Conservation (phyloP, 2,329 filamentous ascomycete species). For the Shiraia sp. region DNA sequence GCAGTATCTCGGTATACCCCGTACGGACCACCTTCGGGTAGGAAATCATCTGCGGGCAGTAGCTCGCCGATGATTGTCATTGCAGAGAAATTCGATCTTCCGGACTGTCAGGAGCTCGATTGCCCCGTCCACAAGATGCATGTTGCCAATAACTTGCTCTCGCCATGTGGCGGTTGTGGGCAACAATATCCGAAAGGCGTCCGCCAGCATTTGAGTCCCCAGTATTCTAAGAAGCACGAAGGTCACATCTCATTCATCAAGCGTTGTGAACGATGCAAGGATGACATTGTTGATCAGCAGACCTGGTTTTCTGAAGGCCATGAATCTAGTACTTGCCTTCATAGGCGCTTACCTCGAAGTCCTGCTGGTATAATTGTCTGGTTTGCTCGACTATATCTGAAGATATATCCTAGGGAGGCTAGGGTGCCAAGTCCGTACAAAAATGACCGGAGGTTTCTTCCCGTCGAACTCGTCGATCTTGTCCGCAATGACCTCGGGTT, state of each 20-base stretch:
- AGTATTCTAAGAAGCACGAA: conserved; percentile 5
- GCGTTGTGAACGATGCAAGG: conserved; percentile 5
- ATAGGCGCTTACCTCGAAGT: conserved; percentile 1
- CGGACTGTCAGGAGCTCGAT: conserved; percentile 1
- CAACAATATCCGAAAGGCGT: conserved; percentile 6
- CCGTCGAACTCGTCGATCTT: background rate
- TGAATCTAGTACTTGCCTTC: conserved; percentile 1
- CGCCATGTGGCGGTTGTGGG: conserved; percentile 7
- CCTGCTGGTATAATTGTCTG: background rate
- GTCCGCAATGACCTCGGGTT: background rate
- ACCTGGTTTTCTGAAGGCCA: conserved; percentile 3
- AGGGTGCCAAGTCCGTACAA: conserved; percentile 6
- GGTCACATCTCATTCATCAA: background rate
- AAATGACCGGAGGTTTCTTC: conserved; percentile 1
- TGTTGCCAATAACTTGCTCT: background rate
- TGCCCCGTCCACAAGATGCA: conserved; percentile 9
- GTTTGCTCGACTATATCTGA: conserved; percentile 7
- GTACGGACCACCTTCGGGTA: background rate
- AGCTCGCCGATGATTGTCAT: background rate
- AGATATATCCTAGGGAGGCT: conserved; percentile 3
- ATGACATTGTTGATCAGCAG: conserved; percentile 3
- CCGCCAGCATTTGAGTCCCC: conserved; percentile 5
- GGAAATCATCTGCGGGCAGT: background rate
- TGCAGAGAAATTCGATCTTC: background rate
- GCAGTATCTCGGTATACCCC: background rate